Conservation (phyloP, 768 basidiomycete species). For the Collybia nuda region DNA sequence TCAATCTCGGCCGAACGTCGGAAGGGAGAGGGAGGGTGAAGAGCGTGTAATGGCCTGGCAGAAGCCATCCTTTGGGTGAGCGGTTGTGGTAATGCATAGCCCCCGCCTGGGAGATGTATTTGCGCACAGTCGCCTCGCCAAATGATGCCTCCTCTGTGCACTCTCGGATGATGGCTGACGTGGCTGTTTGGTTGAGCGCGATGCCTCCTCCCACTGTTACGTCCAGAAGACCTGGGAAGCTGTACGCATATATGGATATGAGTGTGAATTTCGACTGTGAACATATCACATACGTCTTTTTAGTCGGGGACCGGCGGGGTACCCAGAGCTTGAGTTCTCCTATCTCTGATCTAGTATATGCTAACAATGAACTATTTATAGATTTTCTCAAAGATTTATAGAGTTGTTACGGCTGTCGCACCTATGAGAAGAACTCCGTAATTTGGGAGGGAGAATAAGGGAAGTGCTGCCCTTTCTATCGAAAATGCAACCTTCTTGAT, state of each 20-base stretch:
- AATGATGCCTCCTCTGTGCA: constrained; percentile 43
- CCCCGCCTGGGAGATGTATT: constrained; percentile 30
- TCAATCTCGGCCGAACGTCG: constrained; percentile 33
- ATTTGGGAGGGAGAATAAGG: constrained; percentile 43
- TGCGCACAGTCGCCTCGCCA: constrained; percentile 30
- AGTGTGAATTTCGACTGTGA: neutral
- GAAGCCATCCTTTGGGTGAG: constrained; percentile 39
- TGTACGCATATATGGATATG: constrained; percentile 9
- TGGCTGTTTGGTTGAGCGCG: constrained; percentile 34
- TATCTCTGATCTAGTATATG: constrained; percentile 18
- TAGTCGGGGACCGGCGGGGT: constrained; percentile 37
- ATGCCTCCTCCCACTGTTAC: constrained; percentile 46
- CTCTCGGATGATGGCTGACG: constrained; percentile 38
- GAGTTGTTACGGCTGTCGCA: constrained; percentile 7
- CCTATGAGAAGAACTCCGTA: constrained; percentile 43
- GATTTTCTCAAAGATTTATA: constrained; percentile 18
- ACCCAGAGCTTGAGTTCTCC: constrained; percentile 35
- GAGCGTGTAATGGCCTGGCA: constrained; percentile 45
- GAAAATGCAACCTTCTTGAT: constrained; percentile 28
- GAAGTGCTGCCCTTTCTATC: constrained; percentile 42
- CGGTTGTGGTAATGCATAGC: constrained; percentile 40
- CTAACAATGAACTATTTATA: too few relatives aligned
- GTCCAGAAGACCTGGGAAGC: constrained; percentile 38
- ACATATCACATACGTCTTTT: constrained; percentile 33
- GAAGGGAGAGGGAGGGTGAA: constrained; percentile 40